Evolutionary conservation across 306 rosid genomes (phyloP).

Genomic region (Prunus kanzakura): DNA sequence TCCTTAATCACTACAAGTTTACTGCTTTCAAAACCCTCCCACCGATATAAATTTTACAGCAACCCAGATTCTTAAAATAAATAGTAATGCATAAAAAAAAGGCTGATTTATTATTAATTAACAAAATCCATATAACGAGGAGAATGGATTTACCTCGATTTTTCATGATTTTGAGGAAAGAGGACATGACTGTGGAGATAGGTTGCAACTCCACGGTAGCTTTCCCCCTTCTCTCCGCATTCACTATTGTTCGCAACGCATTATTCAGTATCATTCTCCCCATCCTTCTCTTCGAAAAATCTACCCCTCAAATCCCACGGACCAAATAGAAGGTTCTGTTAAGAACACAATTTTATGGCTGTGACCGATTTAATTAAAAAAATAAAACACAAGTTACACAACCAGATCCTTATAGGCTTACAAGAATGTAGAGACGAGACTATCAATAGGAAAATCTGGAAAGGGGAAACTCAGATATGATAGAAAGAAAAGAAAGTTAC

Average conservation of each 20-base stretch:
- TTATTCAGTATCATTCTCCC: slow-evolving; percentile 81
- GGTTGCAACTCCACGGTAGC: slow-evolving; percentile 67
- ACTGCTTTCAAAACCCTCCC: not conserved
- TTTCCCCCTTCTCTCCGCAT: slow-evolving; percentile 79
- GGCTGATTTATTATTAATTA: not conserved
- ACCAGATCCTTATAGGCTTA: too few species aligned
- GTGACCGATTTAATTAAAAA: too few species aligned
- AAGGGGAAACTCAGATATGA: too few species aligned
- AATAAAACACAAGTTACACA: too few species aligned
- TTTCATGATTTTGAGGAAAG: slow-evolving; percentile 83
- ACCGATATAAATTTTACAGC: not conserved
- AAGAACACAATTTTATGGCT: not conserved
- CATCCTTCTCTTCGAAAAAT: slow-evolving; percentile 33
- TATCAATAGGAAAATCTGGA: too few species aligned
- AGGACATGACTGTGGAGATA: slow-evolving; percentile 69
- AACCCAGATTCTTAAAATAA: not conserved
- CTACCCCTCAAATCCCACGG: not conserved
- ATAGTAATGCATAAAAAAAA: not conserved
- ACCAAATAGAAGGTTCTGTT: not conserved
- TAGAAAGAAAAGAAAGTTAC: too few species aligned
- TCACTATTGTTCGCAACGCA: slow-evolving; percentile 74
- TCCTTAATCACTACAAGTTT: not conserved
- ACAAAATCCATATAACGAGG: not conserved
- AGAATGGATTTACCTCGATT: slow-evolving; percentile 48
- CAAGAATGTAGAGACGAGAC: too few species aligned